phyloP scores from a whole-genome alignment of 2,329 filamentous ascomycete genomes.

The Sarocladiaceae sp. region DNA sequence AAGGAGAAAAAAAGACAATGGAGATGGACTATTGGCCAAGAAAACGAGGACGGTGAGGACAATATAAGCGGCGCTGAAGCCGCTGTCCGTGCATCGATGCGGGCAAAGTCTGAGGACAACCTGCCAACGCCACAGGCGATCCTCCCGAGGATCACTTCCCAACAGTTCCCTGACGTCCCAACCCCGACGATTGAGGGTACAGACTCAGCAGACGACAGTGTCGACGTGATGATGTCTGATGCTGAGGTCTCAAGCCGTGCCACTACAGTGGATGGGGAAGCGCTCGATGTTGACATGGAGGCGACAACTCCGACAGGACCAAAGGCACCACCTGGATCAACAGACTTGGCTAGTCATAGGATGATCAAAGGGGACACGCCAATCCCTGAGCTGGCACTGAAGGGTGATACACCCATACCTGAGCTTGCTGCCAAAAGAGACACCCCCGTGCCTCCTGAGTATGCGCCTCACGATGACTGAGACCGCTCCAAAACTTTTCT shows the following conservation, averaged over 20 bases:
- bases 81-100: conserved; percentile 28
- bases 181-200: conserved; percentile 36
- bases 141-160: conserved; percentile 12
- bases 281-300: conserved; percentile 28
- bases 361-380: conserved; percentile 15
- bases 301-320: conserved; percentile 32
- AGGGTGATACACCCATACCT: conserved; percentile 9
- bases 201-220: conserved; percentile 21
- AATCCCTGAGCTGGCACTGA: conserved; percentile 17
- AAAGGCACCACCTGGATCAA: background rate
- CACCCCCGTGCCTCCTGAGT: conserved; percentile 8
- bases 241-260: conserved; percentile 26
- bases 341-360: too few relatives aligned
- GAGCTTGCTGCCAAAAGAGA: conserved; percentile 5
- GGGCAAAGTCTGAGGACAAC: conserved; percentile 12
- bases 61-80: conserved; percentile 36
- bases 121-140: conserved; percentile 15
- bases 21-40: conserved; percentile 60
- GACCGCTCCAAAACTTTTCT: too few relatives aligned
- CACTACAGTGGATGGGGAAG: conserved; percentile 25
- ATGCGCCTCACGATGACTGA: background rate
- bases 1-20: conserved; percentile 57
- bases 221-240: conserved; percentile 47
- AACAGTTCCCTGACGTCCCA: conserved; percentile 22
- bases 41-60: conserved; percentile 37